phyloP scores from a whole-genome alignment of 1,139 yeast genomes.

The Taiozyma sp. region DNA sequence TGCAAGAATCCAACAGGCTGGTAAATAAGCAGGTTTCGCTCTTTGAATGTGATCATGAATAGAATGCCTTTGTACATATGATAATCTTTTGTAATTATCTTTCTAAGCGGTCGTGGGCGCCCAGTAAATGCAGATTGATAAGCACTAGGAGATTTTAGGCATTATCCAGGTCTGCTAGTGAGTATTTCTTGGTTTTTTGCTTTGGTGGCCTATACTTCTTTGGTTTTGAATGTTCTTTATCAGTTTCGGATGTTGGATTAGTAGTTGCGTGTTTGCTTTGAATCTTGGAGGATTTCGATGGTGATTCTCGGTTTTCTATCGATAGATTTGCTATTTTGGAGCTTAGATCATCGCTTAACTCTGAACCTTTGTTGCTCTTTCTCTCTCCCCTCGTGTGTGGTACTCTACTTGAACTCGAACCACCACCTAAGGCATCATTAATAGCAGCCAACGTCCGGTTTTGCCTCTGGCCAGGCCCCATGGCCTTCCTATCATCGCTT shows the following conservation, averaged over 20 bases:
- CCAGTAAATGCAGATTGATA: background rate
- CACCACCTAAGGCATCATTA: background rate
- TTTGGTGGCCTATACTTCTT: conserved; percentile 9
- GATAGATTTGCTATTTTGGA: background rate
- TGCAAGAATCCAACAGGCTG: conserved; percentile 59
- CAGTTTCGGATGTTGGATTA: background rate
- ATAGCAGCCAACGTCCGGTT: background rate
- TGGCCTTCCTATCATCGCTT: background rate
- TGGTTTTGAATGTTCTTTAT: background rate
- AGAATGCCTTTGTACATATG: background rate
- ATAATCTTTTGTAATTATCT: background rate
- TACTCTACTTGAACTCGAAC: background rate
- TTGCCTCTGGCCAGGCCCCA: background rate
- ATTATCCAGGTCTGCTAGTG: conserved; percentile 14
- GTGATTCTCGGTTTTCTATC: background rate
- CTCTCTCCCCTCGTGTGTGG: background rate
- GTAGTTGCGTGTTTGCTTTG: background rate
- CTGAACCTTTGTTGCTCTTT: background rate
- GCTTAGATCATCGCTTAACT: background rate
- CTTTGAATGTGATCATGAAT: background rate
- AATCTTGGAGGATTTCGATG: background rate
- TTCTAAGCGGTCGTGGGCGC: background rate
- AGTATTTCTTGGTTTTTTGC: conserved; percentile 11
- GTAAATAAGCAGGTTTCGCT: conserved; percentile 2
- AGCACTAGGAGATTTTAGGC: conserved; percentile 1